Conservation (phyloP, 225 moss, liverwort and hornwort genomes). For the Takakia lepidozioides region DNA sequence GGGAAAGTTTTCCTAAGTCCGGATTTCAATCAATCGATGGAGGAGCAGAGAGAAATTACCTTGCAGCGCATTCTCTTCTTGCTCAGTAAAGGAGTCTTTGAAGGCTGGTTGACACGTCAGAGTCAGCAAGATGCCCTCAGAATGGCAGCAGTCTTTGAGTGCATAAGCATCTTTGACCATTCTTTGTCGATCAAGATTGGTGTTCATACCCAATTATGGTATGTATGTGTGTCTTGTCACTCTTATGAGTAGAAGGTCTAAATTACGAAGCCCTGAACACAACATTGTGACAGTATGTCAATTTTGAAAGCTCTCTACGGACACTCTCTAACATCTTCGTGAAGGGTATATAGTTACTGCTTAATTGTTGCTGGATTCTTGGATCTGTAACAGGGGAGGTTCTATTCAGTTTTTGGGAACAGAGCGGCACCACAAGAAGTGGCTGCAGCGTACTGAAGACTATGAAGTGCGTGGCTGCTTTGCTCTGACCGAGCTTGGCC, state of each 20-base stretch:
- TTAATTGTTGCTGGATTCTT: too few species aligned
- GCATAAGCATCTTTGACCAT: conserved; percentile 65
- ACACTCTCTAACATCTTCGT: too few species aligned
- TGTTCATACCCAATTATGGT: conserved; percentile 75
- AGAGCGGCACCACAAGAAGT: conserved; percentile 66
- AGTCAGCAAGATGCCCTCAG: conserved; percentile 34
- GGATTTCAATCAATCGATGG: conserved; percentile 38
- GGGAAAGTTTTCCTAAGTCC: conserved; percentile 38
- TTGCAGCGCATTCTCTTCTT: conserved; percentile 49
- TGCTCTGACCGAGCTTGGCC: conserved; percentile 94
- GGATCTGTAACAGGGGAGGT: conserved; percentile 40
- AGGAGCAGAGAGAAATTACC: conserved; percentile 47
- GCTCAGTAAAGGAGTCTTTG: conserved; percentile 39
- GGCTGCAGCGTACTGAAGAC: conserved; percentile 59
- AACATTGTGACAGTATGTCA: too few species aligned
- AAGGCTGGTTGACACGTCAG: conserved; percentile 34
- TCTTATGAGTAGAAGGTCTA: too few species aligned
- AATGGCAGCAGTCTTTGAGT: conserved; percentile 51
- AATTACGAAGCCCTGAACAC: too few species aligned
- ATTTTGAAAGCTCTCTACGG: too few species aligned
- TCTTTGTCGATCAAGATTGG: conserved; percentile 58
- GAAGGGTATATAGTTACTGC: too few species aligned
- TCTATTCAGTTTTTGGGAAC: conserved; percentile 61
- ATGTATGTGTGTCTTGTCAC: neutral
- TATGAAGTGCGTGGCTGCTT: conserved; percentile 59